phyloP scores from a whole-genome alignment of 768 basidiomycete genomes.

The Dioszegia crocea region DNA sequence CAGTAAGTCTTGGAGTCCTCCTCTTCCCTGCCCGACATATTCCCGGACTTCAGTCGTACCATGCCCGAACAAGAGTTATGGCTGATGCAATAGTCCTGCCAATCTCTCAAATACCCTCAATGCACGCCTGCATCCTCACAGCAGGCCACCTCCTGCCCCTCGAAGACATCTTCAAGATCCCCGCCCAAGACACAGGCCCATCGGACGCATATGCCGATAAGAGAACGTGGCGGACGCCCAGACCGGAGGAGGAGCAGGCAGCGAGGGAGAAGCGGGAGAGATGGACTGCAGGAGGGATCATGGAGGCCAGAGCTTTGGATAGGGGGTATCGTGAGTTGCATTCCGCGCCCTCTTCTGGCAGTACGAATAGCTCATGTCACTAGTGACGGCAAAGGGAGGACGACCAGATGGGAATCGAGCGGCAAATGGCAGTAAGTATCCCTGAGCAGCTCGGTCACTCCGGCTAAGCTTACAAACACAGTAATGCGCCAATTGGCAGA shows the following conservation, averaged over 20 bases:
- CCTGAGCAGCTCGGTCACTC: background rate
- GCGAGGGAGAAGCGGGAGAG: conserved; percentile 16
- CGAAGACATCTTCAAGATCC: conserved; percentile 64
- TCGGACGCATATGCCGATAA: conserved; percentile 57
- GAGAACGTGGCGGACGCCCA: conserved; percentile 64
- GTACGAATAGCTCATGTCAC: background rate
- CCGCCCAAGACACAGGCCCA: conserved; percentile 54
- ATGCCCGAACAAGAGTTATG: too few species aligned
- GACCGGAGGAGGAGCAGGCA: conserved; percentile 25
- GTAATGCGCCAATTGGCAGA: conserved; percentile 81
- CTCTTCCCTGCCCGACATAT: background rate
- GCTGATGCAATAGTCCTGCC: conserved; percentile 65
- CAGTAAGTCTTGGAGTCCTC: conserved; percentile 32
- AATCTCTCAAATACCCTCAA: conserved; percentile 72
- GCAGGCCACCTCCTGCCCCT: conserved; percentile 68
- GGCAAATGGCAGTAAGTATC: conserved; percentile 76
- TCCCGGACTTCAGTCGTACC: too few species aligned
- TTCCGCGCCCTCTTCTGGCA: too few species aligned
- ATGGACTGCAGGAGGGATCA: conserved; percentile 86
- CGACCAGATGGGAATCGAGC: conserved; percentile 83
- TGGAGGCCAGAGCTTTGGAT: conserved; percentile 68
- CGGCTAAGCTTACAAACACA: conserved; percentile 39
- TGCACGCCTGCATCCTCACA: conserved; percentile 62
- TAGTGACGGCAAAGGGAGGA: conserved; percentile 81
- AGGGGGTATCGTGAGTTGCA: conserved; percentile 61